Conservation (phyloP, 2,329 filamentous ascomycete genomes). For the Epichloe sibirici region DNA sequence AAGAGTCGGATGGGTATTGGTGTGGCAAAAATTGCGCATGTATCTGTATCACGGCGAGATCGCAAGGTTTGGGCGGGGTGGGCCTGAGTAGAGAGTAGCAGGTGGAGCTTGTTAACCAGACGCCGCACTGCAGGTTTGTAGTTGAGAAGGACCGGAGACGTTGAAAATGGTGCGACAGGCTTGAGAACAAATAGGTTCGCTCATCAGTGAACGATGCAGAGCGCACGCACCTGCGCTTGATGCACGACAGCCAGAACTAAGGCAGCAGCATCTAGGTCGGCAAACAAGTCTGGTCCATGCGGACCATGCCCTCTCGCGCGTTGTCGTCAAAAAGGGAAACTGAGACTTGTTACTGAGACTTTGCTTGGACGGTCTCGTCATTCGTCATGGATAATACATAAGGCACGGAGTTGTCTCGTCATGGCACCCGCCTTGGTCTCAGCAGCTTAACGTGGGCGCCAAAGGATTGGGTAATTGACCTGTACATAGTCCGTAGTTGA, state of each 20-base stretch:
- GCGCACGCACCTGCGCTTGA: background rate
- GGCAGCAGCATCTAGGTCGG: too few relatives aligned
- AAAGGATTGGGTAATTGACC: background rate
- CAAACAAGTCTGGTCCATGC: too few relatives aligned
- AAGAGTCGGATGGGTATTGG: background rate
- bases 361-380: background rate
- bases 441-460: too few relatives aligned
- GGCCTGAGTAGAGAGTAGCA: too few relatives aligned
- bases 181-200: too few relatives aligned
- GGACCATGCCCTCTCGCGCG: too few relatives aligned
- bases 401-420: background rate
- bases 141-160: too few relatives aligned
- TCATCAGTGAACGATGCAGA: background rate
- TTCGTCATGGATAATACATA: background rate
- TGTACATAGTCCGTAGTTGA: background rate
- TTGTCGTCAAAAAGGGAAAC: background rate
- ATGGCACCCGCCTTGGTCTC: background rate
- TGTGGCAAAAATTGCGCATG: background rate
- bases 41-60: background rate
- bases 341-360: background rate
- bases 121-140: too few relatives aligned
- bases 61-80: background rate
- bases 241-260: background rate
- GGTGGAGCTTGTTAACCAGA: too few relatives aligned
- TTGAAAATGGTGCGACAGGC: background rate